Base-by-base conservation (phyloP, 2,329 filamentous ascomycete species). In the Pseudocercospora musae region DNA sequence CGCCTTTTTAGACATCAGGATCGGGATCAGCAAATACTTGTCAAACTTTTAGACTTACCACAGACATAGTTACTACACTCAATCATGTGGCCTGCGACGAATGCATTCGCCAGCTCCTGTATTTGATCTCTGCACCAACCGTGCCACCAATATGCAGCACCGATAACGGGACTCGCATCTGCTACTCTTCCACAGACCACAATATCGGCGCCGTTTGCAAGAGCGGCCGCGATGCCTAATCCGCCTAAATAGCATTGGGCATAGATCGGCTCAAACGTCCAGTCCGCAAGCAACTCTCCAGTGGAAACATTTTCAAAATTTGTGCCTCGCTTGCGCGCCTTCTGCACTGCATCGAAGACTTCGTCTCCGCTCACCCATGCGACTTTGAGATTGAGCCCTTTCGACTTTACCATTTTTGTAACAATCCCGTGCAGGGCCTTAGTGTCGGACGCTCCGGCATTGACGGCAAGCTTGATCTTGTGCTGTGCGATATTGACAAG, bases 361-460 rank as follows among this genome's bases (percentile, higher is more conserved):
- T 73, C 57, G 63, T 83, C 81, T 2, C 81, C 81, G 40, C 77
- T 78, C 20, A 83, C 74, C 76, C 78, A 82, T 9, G 80, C 81
- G 2, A 82, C 76, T 65, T 78, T 81, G 20, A 82, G 70, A 54
- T 75, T 67, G n/a, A 82, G 64, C 0, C 76, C 74, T 44, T 72
- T 69, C 20, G 60, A 54, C 37, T 60, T 60, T 11, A 69, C 66
- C 64, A 84, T 64, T 18, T 76, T 69, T 4, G 77, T 71, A 0
- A 80, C 75, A 60, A 80, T 78, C 56, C 80, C 68, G 2, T 84
- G 82, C 15, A 87, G 68, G 0, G 79, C 82, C 60, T 77, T 77
- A 0, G 85, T 85, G 60, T 86, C 83, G 15, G 83, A 76, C 2
- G 80, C 82, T 0, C 85, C 85, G 2, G 84, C 84, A 66, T 87